Evolutionary conservation across 306 rosid species (phyloP), one percentile per base, ranked within the genome.

Genomic region (Adenanthera pavonina): DNA sequence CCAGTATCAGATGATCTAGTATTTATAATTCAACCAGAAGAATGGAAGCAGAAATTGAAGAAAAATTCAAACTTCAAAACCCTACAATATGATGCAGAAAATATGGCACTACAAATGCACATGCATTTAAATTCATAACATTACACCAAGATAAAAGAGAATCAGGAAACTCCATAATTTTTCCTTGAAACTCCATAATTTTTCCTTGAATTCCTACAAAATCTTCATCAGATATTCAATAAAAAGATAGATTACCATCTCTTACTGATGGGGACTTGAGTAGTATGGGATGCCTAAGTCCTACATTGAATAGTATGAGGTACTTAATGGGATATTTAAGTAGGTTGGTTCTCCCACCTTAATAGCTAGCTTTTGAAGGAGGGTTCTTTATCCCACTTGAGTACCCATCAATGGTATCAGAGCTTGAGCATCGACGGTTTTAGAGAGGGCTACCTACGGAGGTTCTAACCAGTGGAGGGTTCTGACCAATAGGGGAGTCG

Each of bases 201-300:
- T 54, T 30, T 56, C 82, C 51, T 75, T 57, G 17, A 43, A 83
- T 57, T 40, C 43, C 25, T 6, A 46, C 3, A 35, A 41, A 70
- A 41, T 25, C 65, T 62, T 64, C 69, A 75, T 30, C 36, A 65
- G 66, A 44, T 36, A 59, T 66, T 80, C 59, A 40, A 54, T 8
- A 34, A 72, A 48, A 41, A 72, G 72, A 15, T 57, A 67, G 10
- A 46, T 44, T 20, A 69, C 41, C 40, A 44, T 20, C 8, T 52
- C 19, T 75, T 84, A 92, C 99, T 25, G 30, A 25, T 25, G 30
- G 1, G 30, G 30, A 25, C 30, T 25, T 25, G 30, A 25, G 30
- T 25, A 25, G 30, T 25, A 25, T 25, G 1, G 30, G 30, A 25
- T 25, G 30, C 30, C 30, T 25, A 25, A 25, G 30, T 25, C 30